Percentiles rank a stretch among this genome's conserved stretches.
These are phyloP conservation scores for Turnera subulata DNA, from an alignment of 345 rosid species.

Conservation along the genomic window DNA sequence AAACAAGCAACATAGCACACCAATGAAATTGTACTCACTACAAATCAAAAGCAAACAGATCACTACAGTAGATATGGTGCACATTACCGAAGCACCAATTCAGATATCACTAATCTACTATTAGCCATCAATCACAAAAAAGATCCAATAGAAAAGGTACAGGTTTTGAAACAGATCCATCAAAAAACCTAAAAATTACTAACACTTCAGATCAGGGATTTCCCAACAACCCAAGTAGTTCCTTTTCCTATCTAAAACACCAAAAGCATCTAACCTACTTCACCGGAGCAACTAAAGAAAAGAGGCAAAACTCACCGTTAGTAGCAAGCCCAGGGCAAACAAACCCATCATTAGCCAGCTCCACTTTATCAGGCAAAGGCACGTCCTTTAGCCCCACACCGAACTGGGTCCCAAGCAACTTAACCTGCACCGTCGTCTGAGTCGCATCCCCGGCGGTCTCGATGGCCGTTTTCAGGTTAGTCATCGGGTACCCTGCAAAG, in stretches of 20 bases:
- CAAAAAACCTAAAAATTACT: no score
- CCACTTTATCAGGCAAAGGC: slow-evolving; percentile 66
- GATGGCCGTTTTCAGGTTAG: slow-evolving; percentile 85
- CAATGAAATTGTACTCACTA: no score
- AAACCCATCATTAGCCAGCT: slow-evolving; percentile 80
- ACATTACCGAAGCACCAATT: no score
- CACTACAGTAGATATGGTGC: no score
- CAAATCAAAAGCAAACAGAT: neutral
- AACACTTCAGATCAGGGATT: neutral
- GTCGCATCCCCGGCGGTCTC: slow-evolving; percentile 83
- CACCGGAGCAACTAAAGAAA: neutral
- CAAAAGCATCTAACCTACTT: no score
- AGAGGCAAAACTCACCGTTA: slow-evolving; percentile 36
- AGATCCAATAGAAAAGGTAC: no score
- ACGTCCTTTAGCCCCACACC: slow-evolving; percentile 57
- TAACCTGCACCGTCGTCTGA: slow-evolving; percentile 71
- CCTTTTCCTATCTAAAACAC: no score
- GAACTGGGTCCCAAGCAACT: slow-evolving; percentile 86
- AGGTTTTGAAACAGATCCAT: no score
- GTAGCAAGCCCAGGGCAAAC: slow-evolving; percentile 43
- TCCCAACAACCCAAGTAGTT: no score
- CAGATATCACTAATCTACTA: no score
- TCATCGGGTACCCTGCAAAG: slow-evolving; percentile 66
- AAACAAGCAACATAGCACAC: no score
- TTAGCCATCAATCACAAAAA: no score